Evolutionary conservation across 768 basidiomycete species (phyloP), one percentile per base, ranked within the genome.

Genomic region (Termitomyces sp.): DNA sequence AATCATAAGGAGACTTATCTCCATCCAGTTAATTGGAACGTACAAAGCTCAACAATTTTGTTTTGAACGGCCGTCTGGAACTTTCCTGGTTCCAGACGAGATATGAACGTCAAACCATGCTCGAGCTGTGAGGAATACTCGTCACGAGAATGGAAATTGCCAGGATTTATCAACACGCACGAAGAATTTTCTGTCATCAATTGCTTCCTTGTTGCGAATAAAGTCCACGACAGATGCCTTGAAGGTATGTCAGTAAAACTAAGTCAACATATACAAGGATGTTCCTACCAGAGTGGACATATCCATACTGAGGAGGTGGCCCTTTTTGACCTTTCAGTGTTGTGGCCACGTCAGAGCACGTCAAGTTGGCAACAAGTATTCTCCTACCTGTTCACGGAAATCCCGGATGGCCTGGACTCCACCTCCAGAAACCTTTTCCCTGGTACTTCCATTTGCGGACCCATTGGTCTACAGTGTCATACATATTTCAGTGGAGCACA

Each of bases 151-250:
- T 40, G n/a, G 52, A n/a, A 33, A 40, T 23, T 1, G 50, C 16
- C 13, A 23, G 6, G 32, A 32, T 8, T n/a, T 16, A 48, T 1
- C 23, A 53, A 7, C 50, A 75, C 86, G 55, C 55, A 90, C 91
- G 49, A 88, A 72, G 70, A 91, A 78, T 70, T 91, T 88, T 55
- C 91, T 80, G 66, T 94, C 91, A 71, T 94, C 88, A 23, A 92
- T 74, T 8, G 82, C 75, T 52, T 84, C 84, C 12, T 75, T 73
- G 67, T 92, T 79, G 38, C 75, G 75, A 44, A 91, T 66, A 2
- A 76, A 70, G 66, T 93, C 89, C n/a, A 88, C 70, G 8, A 83
- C 71, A 3, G 86, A 76, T 5, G 82, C 69, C 89, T 91, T 54
- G 10, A 30, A 36, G 36, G 57, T 7, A 38, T 47, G 49, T 61